Evolutionary conservation across 1,284 basidiomycete species (phyloP), one percentile per base, ranked within the genome.

Genomic region (Ustilago bromivora): DNA sequence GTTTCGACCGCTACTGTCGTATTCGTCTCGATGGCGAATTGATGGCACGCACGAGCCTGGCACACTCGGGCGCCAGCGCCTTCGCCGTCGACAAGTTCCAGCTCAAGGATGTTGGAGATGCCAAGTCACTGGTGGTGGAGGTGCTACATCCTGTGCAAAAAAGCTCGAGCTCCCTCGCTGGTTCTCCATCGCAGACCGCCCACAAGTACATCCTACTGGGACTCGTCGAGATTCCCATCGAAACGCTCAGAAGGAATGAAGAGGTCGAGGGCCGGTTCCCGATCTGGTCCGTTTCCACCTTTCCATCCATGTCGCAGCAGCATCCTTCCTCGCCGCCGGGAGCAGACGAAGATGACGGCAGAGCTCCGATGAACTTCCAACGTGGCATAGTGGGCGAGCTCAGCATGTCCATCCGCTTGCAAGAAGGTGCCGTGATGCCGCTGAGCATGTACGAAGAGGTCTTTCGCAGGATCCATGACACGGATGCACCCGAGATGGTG

Each of bases 251-350:
- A 17, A 66, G 82, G 12, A 80, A 80, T n/a, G 82, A 83, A 59
- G 78, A 79, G 23, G 53, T 83, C 13, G 74, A 81, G 5, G 82
- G 82, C 9, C 80, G 79, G 17, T 83, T 79, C 59, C 82, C 82
- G 6, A 76, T 83, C 57, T 83, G 81, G 80, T 79, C 79, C 54
- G 46, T 62, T 23, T 60, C 67, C 19, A 63, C 71, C 34, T 66
- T 71, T 12, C 52, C 65, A 0, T 43, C 56, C 2, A 40, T 53
- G 6, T 55, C 57, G 40, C 55, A 52, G n/a, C 51, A 40, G n/a
- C 41, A 38, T n/a, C 55, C 55, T 2, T 57, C 51, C 12, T 53
- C 51, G n/a, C 58, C 46, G 41, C 38, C 47, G 4, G 32, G 28
- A n/a, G 52, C 38, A 19, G 53, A 76, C 2, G 59, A 65, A 32